phyloP scores from a whole-genome alignment of 371 early-diverging fungal species.

The Mucor mucedo region DNA sequence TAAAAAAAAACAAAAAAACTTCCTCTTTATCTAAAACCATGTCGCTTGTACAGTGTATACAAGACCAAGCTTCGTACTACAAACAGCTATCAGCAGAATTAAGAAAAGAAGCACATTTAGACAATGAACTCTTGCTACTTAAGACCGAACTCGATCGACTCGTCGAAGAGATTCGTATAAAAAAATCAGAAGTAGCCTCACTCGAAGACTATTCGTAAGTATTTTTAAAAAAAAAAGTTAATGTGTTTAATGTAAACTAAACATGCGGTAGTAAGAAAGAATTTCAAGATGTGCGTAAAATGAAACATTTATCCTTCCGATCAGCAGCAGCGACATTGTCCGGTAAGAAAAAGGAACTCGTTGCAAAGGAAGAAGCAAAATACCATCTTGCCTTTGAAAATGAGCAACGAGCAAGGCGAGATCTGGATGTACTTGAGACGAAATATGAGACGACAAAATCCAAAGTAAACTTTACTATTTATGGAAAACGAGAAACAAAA shows the following conservation, averaged over 20 bases:
- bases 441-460: constrained; percentile 1
- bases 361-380: constrained; percentile 40
- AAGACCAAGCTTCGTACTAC: constrained; percentile 28
- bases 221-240: neutral
- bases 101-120: constrained; percentile 8
- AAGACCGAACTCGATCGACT: neutral
- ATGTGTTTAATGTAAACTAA: neutral
- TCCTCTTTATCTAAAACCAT: constrained; percentile 8
- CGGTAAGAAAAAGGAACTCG: constrained; percentile 45
- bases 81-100: constrained; percentile 13
- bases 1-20: neutral
- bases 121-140: constrained; percentile 2
- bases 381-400: constrained; percentile 51
- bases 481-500: neutral
- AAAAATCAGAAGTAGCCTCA: constrained; percentile 17
- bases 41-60: constrained; percentile 25
- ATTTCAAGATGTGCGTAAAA: constrained; percentile 41
- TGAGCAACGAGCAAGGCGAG: constrained; percentile 43
- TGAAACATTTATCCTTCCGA: constrained; percentile 41
- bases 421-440: constrained; percentile 28
- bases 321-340: constrained; percentile 47
- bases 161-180: neutral
- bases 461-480: neutral
- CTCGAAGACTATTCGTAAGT: constrained; percentile 32
- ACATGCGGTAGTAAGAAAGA: constrained; percentile 39